Evolutionary conservation across 345 rosid species (phyloP).

Genomic region (Acer campestre): DNA sequence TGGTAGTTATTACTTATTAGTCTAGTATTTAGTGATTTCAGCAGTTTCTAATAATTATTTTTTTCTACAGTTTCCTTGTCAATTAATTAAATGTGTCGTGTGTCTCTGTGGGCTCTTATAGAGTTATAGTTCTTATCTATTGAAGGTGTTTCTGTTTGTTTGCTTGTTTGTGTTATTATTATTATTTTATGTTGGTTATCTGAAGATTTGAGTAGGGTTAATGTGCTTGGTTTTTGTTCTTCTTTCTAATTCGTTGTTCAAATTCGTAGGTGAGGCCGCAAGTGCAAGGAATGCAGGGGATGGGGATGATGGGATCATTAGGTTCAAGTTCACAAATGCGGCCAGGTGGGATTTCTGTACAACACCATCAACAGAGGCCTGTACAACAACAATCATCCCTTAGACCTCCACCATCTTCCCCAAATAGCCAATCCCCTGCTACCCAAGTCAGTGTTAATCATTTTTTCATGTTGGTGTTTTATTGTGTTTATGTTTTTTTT

Average conservation of each 20-base stretch:
- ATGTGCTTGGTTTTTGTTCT: neutral
- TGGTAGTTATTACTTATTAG: neutral
- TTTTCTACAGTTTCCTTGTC: too few relatives aligned
- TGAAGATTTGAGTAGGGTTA: neutral
- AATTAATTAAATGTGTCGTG: neutral
- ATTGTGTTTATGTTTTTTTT: neutral
- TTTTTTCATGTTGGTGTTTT: neutral
- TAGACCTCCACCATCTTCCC: conserved; percentile 57
- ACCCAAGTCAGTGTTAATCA: conserved; percentile 55
- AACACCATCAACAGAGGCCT: conserved; percentile 83
- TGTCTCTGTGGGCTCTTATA: neutral
- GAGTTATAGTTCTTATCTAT: neutral
- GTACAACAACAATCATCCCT: conserved; percentile 65
- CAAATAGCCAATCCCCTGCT: conserved; percentile 53
- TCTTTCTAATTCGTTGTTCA: neutral
- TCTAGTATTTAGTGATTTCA: neutral
- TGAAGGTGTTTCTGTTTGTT: neutral
- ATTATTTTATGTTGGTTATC: neutral
- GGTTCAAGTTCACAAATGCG: conserved; percentile 68
- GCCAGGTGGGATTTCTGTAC: conserved; percentile 62
- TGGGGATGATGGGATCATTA: conserved; percentile 66
- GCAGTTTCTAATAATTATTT: neutral
- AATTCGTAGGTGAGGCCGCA: conserved; percentile 49
- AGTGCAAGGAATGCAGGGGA: conserved; percentile 67
- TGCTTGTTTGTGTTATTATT: neutral